phyloP scores from a whole-genome alignment of 2,329 filamentous ascomycete species.

The Penicillium occitanis region DNA sequence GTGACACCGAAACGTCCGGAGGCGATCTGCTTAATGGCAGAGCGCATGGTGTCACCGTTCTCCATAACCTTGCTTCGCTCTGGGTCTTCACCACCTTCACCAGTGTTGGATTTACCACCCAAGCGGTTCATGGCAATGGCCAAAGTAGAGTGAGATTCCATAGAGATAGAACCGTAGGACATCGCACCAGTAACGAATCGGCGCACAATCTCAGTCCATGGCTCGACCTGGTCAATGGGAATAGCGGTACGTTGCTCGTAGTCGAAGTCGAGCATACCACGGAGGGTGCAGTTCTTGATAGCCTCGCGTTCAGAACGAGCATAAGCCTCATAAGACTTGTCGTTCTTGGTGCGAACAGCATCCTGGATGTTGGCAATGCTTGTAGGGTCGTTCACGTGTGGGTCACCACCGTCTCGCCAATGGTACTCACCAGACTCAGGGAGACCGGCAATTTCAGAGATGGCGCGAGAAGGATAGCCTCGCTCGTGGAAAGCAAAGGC shows the following conservation, averaged over 20 bases:
- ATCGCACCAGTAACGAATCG: conserved; percentile 96
- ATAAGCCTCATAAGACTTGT: conserved; percentile 97
- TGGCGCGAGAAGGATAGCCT: conserved; percentile 79
- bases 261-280: conserved; percentile 92
- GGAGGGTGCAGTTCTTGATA: conserved; percentile 93
- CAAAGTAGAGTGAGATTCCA: conserved; percentile 95
- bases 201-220: conserved; percentile 96
- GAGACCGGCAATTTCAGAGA: conserved; percentile 74
- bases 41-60: conserved; percentile 95
- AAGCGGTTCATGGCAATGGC: conserved; percentile 96
- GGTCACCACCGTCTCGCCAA: conserved; percentile 94
- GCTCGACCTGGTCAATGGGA: conserved; percentile 94
- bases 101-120: conserved; percentile 95
- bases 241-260: conserved; percentile 83
- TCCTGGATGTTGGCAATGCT: conserved; percentile 97
- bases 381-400: conserved; percentile 90
- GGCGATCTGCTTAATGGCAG: conserved; percentile 95
- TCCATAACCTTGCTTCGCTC: conserved; percentile 83
- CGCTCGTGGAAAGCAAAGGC: conserved; percentile 93
- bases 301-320: conserved; percentile 90
- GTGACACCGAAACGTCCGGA: conserved; percentile 96
- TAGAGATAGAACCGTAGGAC: conserved; percentile 98
- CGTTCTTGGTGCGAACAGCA: conserved; percentile 93
- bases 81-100: conserved; percentile 93
- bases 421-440: conserved; percentile 96